These are phyloP conservation scores for Boletus reticulatus DNA, from an alignment of 768 basidiomycete genomes.

Conservation along the genomic window DNA sequence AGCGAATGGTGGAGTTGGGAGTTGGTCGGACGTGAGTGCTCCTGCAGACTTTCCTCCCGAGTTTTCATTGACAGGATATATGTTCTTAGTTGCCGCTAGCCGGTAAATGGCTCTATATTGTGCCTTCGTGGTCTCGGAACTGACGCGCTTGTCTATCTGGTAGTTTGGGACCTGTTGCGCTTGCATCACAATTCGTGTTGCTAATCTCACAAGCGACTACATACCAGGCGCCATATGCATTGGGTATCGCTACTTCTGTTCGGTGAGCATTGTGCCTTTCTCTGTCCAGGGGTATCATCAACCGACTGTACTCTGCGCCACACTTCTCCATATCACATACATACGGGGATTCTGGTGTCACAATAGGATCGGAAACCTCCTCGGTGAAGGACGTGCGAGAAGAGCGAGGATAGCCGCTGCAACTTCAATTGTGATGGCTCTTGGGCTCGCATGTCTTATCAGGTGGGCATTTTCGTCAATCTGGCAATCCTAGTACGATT, in stretches of 20 bases:
- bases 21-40: constrained; percentile 50
- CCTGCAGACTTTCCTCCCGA: neutral
- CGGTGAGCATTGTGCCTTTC: constrained; percentile 45
- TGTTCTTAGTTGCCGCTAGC: constrained; percentile 49
- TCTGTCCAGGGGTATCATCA: neutral
- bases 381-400: constrained; percentile 74
- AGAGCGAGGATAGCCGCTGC: constrained; percentile 70
- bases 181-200: constrained; percentile 89
- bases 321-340: neutral
- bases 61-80: neutral
- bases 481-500: neutral
- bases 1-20: constrained; percentile 99
- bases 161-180: constrained; percentile 73
- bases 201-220: constrained; percentile 71
- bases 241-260: constrained; percentile 83
- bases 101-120: constrained; percentile 32
- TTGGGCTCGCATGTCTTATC: constrained; percentile 62
- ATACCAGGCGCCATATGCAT: constrained; percentile 81
- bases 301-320: neutral
- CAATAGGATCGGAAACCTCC: constrained; percentile 78
- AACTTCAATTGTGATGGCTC: constrained; percentile 62
- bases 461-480: constrained; percentile 41
- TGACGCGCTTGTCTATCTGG: constrained; percentile 13
- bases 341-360: neutral
- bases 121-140: neutral